Percentiles rank a stretch among this genome's conserved stretches.
Conservation (phyloP, 2,329 filamentous ascomycete genomes). For the Nigrograna mackinnonii region DNA sequence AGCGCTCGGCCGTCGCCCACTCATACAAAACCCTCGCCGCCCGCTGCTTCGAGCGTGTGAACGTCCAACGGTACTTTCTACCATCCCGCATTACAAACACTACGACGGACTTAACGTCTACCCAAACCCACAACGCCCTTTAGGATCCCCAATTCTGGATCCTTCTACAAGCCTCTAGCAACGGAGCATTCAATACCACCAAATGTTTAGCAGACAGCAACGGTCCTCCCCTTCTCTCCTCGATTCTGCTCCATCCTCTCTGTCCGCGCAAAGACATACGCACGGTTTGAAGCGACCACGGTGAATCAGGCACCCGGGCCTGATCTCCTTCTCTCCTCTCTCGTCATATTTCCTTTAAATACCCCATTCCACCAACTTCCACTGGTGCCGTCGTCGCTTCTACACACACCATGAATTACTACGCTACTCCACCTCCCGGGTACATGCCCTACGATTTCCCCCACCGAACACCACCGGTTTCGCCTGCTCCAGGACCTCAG, state of each 20-base stretch:
- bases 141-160: constrained; percentile 30
- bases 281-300: constrained; percentile 34
- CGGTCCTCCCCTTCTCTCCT: constrained; percentile 29
- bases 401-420: constrained; percentile 34
- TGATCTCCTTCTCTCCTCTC: constrained; percentile 19
- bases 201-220: constrained; percentile 42
- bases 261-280: constrained; percentile 23
- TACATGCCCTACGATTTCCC: constrained; percentile 42
- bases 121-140: constrained; percentile 15
- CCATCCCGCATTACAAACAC: too few species aligned
- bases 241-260: constrained; percentile 32
- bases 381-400: constrained; percentile 1
- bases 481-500: constrained; percentile 47
- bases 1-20: too few species aligned
- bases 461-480: constrained; percentile 44
- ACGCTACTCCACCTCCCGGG: constrained; percentile 38
- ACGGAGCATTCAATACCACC: constrained; percentile 16
- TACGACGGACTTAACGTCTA: too few species aligned
- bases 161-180: constrained; percentile 35
- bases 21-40: not conserved
- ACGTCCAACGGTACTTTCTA: too few species aligned
- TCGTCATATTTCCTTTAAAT: constrained; percentile 8
- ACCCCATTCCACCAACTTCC: too few species aligned
- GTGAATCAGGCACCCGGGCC: constrained; percentile 39
- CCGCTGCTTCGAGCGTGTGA: too few species aligned